Evolutionary conservation across 2,329 filamentous ascomycete genomes (phyloP).

Genomic region (Xylariaceae sp.): DNA sequence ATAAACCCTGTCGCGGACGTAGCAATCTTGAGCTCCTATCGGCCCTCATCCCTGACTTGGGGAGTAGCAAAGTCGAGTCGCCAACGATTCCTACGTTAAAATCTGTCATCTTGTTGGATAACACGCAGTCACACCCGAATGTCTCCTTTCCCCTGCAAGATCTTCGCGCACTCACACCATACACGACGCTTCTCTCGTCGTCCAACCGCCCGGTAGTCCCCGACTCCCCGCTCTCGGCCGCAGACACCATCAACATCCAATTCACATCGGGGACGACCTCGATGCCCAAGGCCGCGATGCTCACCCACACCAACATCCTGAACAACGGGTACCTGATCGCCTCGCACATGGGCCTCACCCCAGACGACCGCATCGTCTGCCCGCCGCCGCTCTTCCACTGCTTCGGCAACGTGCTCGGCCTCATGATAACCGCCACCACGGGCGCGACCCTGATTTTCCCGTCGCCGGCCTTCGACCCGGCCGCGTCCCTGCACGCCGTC

Average conservation of each 20-base stretch:
- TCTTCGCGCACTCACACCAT: slow-evolving; percentile 49
- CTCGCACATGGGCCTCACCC: slow-evolving; percentile 77
- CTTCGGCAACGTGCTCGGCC: slow-evolving; percentile 90
- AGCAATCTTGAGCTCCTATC: slow-evolving; percentile 54
- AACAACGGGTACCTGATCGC: slow-evolving; percentile 92
- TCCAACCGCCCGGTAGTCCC: slow-evolving; percentile 44
- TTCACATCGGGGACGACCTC: slow-evolving; percentile 97
- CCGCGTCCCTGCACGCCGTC: slow-evolving; percentile 65
- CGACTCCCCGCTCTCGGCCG: slow-evolving; percentile 51
- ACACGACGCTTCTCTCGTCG: slow-evolving; percentile 43
- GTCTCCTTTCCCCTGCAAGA: slow-evolving; percentile 48
- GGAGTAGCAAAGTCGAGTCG: slow-evolving; percentile 39
- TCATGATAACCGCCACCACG: slow-evolving; percentile 87
- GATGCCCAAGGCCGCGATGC: slow-evolving; percentile 85
- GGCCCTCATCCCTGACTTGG: slow-evolving; percentile 48
- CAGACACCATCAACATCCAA: slow-evolving; percentile 90
- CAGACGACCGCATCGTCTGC: slow-evolving; percentile 76
- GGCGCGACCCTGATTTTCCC: slow-evolving; percentile 84
- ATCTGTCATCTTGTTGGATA: slow-evolving; percentile 77
- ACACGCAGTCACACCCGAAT: slow-evolving; percentile 57
- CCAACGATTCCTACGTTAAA: slow-evolving; percentile 68
- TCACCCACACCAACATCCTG: slow-evolving; percentile 82
- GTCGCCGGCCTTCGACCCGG: slow-evolving; percentile 81
- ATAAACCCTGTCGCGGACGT: slow-evolving; percentile 57
- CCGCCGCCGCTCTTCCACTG: slow-evolving; percentile 88